phyloP scores from a whole-genome alignment of 345 rosid genomes.

The Heritiera fomes region DNA sequence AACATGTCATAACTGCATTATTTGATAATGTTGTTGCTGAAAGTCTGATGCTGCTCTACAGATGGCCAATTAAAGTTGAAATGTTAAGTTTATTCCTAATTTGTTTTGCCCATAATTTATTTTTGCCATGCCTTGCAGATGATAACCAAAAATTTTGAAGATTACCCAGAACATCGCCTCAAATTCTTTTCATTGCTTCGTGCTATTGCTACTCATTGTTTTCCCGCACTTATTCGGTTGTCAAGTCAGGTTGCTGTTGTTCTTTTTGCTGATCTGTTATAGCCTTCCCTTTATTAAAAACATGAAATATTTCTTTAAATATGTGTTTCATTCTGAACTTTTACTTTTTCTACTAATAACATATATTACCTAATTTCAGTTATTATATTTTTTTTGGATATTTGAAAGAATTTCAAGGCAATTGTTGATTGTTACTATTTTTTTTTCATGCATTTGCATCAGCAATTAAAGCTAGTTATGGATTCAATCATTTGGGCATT shows the following conservation, averaged over 20 bases:
- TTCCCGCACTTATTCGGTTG: slow-evolving; percentile 85
- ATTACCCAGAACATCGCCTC: slow-evolving; percentile 97
- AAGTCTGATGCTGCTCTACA: not conserved
- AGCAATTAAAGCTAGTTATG: slow-evolving; percentile 98
- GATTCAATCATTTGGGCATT: slow-evolving; percentile 99
- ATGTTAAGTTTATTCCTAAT: not conserved
- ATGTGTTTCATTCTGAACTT: not conserved
- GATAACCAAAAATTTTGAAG: slow-evolving; percentile 98
- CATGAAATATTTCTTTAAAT: not conserved
- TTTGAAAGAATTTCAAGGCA: slow-evolving; percentile 7
- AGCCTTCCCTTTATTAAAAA: not conserved
- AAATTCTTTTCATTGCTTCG: slow-evolving; percentile 97
- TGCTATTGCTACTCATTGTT: slow-evolving; percentile 93
- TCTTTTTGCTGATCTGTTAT: slow-evolving; percentile 3
- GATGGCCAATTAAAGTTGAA: not conserved
- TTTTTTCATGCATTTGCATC: slow-evolving; percentile 24
- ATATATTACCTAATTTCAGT: not conserved
- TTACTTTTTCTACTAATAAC: not conserved
- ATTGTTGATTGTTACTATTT: not conserved
- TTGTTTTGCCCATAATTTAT: slow-evolving; percentile 8
- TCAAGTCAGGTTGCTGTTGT: slow-evolving; percentile 81
- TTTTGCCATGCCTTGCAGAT: slow-evolving; percentile 55
- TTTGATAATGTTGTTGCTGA: not conserved
- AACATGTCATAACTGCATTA: not conserved
- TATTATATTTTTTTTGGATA: not conserved